Evolutionary conservation across 2,329 filamentous ascomycete species (phyloP).

Genomic region (Fusarium paranaense): DNA sequence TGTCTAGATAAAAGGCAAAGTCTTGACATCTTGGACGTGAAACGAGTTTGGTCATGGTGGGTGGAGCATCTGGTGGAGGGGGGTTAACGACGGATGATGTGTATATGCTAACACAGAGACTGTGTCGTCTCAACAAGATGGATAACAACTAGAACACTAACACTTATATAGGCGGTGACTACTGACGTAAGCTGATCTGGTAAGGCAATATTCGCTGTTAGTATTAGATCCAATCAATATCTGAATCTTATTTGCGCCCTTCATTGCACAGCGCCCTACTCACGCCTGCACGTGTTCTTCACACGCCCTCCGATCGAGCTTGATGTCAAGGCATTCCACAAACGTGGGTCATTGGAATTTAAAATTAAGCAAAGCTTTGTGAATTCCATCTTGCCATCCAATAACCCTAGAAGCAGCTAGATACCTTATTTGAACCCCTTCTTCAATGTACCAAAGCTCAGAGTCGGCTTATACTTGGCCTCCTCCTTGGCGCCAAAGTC

Average conservation of each 20-base stretch:
- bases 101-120: background rate
- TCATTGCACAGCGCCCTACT: background rate
- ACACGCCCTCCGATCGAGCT: background rate
- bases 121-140: background rate
- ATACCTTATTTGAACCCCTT: background rate
- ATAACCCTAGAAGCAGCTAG: background rate
- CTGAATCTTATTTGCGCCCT: background rate
- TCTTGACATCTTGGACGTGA: background rate
- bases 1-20: too few relatives aligned
- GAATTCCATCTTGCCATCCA: background rate
- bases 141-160: background rate
- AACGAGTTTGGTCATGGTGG: background rate
- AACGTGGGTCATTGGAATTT: background rate
- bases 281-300: background rate
- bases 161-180: background rate
- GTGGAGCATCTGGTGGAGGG: background rate
- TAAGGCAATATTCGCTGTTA: fast-evolving
- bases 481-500: conserved; percentile 45
- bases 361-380: background rate
- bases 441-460: conserved; percentile 42
- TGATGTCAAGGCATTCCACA: background rate
- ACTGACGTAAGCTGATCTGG: fast-evolving
- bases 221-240: background rate
- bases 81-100: background rate
- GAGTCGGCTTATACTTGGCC: conserved; percentile 26